Evolutionary conservation across 2,329 filamentous ascomycete species (phyloP).

Genomic region (Cladosporium colombiae): DNA sequence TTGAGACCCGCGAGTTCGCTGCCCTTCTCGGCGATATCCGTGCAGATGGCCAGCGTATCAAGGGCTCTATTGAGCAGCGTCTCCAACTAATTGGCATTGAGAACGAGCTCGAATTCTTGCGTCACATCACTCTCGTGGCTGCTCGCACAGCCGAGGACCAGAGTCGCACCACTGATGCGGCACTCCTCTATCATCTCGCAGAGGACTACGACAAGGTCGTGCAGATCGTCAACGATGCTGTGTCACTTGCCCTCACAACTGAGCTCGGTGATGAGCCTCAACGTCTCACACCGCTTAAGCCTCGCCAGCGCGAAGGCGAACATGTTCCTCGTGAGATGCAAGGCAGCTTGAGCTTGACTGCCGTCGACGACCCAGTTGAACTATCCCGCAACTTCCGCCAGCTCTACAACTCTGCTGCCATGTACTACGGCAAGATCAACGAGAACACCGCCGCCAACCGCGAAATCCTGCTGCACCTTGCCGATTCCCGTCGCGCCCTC

Average conservation of each 20-base stretch:
- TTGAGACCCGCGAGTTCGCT: conserved; percentile 97
- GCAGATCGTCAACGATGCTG: conserved; percentile 79
- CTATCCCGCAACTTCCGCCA: conserved; percentile 63
- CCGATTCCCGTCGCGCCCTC: conserved; percentile 60
- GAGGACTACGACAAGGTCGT: conserved; percentile 96
- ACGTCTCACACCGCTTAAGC: conserved; percentile 77
- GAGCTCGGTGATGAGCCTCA: conserved; percentile 81
- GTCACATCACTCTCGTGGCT: conserved; percentile 88
- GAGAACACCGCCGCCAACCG: conserved; percentile 60
- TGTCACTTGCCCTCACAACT: conserved; percentile 85
- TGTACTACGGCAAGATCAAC: conserved; percentile 63
- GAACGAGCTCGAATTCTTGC: conserved; percentile 81
- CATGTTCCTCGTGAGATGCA: conserved; percentile 42
- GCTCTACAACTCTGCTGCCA: conserved; percentile 62
- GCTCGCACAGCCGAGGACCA: conserved; percentile 93
- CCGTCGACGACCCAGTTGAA: conserved; percentile 66
- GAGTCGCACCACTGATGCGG: conserved; percentile 88
- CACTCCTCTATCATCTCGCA: conserved; percentile 89
- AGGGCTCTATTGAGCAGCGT: conserved; percentile 84
- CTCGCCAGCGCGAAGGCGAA: conserved; percentile 50
- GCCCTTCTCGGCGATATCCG: conserved; percentile 89
- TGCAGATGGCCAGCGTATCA: conserved; percentile 79
- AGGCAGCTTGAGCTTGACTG: conserved; percentile 65
- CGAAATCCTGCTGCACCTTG: conserved; percentile 61
- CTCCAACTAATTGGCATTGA: conserved; percentile 76